A percentile compares a stretch with the other conserved stretches of the same genome.
phyloP scores from a whole-genome alignment of 2,329 filamentous ascomycete genomes.

The Aspergillus tanneri region DNA sequence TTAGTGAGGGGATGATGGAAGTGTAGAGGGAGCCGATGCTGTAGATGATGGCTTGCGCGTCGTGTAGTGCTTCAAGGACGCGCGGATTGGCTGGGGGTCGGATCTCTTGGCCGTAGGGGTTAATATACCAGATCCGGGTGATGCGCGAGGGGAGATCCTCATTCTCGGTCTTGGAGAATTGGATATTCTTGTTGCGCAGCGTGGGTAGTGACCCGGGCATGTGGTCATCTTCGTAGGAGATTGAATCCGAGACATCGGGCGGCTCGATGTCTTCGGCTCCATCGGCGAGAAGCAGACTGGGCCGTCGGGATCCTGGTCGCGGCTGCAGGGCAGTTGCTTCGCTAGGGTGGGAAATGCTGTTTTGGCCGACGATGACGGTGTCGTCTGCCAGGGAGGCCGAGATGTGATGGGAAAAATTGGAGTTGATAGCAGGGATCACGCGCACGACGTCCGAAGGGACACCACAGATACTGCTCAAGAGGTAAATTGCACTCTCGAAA shows the following conservation, averaged over 20 bases:
- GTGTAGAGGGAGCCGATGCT: conserved; percentile 95
- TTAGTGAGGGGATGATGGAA: conserved; percentile 76
- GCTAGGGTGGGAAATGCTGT: conserved; percentile 84
- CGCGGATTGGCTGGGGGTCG: conserved; percentile 78
- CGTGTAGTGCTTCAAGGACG: conserved; percentile 66
- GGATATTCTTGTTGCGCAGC: conserved; percentile 75
- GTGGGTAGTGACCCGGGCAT: conserved; percentile 68
- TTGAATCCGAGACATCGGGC: conserved; percentile 33
- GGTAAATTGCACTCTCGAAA: conserved; percentile 88
- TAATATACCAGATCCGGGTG: conserved; percentile 90
- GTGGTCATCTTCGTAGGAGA: conserved; percentile 47
- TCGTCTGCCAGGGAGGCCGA: conserved; percentile 77
- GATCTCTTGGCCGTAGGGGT: conserved; percentile 97
- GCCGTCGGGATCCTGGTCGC: conserved; percentile 29
- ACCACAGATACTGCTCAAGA: conserved; percentile 82
- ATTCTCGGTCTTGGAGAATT: conserved; percentile 75
- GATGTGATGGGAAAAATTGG: conserved; percentile 94
- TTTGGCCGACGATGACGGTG: conserved; percentile 81
- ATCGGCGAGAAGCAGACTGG: conserved; percentile 39
- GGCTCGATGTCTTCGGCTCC: conserved; percentile 34
- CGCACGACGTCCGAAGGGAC: conserved; percentile 69
- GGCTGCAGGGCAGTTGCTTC: conserved; percentile 56
- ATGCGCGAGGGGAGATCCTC: conserved; percentile 79
- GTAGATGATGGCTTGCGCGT: conserved; percentile 73
- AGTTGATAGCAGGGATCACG: conserved; percentile 88